Evolutionary conservation across 2,329 filamentous ascomycete genomes (phyloP), one percentile per base, ranked within the genome.

Genomic region (Cladophialophora yegresii): DNA sequence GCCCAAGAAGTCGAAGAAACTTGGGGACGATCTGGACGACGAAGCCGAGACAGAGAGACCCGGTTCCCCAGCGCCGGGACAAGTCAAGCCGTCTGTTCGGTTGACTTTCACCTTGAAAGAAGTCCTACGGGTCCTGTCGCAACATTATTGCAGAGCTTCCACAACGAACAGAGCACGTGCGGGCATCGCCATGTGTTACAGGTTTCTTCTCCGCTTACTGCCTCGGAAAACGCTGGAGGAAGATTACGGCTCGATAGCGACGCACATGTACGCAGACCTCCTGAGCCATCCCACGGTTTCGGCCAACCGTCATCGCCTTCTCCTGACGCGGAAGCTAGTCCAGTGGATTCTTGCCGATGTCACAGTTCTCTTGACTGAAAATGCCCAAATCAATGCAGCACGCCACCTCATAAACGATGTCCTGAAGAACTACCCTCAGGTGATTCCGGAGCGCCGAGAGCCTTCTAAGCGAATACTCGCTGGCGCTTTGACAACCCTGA

Each of bases 391-490:
- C 64, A 87, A 89, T 70, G 92, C 91, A 30, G 91, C 92, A 6
- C 91, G 88, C 72, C 86, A 87, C 66, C 79, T 99, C 59, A 86
- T 97, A 73, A 96, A 96, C 74, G 88, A 92, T 63, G 83, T 97
- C 53, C 82, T 99, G 55, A 98, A 96, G 75, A 95, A 98, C 75
- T 98, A 96, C 71, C 93, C 95, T 0, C 92, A 96, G 75, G 89
- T 89, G 4, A 79, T 96, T 54, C 91, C 93, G 71, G 93, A 98
- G 75, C 86, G 90, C 47, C 86, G 89, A 1, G 93, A 98, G 75
- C 95, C 95, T 6, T 89, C 87, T 54, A 99, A 99, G 76, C 88
- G 96, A 72, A 89, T 89, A 1, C 79, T 99, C 45, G 89, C 92
- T 54, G 88, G 89, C 16, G 84, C 92, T 7, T 80, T 99, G 30